A percentile compares a stretch with the other conserved stretches of the same genome.
These are phyloP conservation scores for Fusarium austroafricanum DNA, from an alignment of 2,329 filamentous ascomycete genomes.

Conservation along the genomic window DNA sequence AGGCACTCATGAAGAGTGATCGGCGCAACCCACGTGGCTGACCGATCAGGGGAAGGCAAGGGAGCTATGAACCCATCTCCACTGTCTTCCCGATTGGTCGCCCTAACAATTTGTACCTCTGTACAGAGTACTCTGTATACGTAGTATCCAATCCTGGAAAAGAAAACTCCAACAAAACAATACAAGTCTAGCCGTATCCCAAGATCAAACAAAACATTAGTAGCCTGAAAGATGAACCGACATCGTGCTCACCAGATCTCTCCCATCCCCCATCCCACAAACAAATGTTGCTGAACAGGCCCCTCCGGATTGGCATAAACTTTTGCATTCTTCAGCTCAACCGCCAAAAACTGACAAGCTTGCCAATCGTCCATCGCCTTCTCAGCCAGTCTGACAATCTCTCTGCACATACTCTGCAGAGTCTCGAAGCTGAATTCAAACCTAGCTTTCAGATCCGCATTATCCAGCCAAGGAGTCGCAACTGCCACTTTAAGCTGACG, in stretches of 20 bases:
- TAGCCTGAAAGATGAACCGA: too few relatives aligned
- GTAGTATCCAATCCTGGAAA: not conserved
- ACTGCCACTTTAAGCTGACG: conserved; percentile 18
- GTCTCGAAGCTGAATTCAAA: conserved; percentile 18
- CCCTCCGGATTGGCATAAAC: conserved; percentile 30
- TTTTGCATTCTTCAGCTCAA: conserved; percentile 27
- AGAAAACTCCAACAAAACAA: conserved; percentile 7
- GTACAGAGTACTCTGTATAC: not conserved
- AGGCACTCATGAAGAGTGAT: conserved; percentile 1
- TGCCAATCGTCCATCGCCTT: conserved; percentile 26
- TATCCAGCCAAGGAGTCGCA: conserved; percentile 21
- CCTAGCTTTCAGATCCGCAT: conserved; percentile 1
- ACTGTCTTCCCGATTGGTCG: conserved; percentile 42
- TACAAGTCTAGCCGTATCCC: not conserved
- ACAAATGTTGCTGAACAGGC: conserved; percentile 23
- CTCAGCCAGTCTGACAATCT: conserved; percentile 22
- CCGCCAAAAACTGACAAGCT: conserved; percentile 30
- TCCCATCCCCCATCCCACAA: conserved; percentile 19
- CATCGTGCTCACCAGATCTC: not conserved
- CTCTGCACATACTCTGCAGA: conserved; percentile 8
- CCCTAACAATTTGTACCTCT: conserved; percentile 2
- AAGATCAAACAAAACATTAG: not conserved
- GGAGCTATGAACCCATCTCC: conserved; percentile 18
- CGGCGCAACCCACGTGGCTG: conserved; percentile 37
- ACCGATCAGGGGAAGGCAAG: conserved; percentile 14